A percentile compares a stretch with the other conserved stretches of the same genome.
Conservation (phyloP, 768 basidiomycete species). For the Boletus vinaceobasis region DNA sequence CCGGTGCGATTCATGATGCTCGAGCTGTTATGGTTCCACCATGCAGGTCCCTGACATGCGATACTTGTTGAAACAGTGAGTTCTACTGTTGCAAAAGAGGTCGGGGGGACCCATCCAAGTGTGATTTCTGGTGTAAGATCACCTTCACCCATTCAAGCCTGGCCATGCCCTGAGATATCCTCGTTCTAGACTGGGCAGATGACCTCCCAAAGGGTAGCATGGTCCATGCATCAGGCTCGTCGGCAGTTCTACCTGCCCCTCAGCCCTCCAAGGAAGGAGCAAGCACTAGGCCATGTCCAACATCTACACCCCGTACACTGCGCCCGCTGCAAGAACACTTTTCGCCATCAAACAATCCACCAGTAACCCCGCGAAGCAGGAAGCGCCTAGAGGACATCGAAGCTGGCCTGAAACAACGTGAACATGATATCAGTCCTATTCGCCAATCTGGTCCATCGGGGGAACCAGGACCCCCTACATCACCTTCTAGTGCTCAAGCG, state of each 20-base stretch:
- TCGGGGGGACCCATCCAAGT: slow-evolving; percentile 9
- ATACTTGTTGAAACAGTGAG: slow-evolving; percentile 19
- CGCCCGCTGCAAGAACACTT: not conserved
- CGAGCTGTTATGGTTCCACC: not conserved
- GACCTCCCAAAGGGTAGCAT: slow-evolving; percentile 8
- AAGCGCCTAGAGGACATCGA: slow-evolving; percentile 16
- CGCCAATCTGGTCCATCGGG: slow-evolving; percentile 5
- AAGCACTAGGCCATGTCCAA: not conserved
- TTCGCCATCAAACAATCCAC: not conserved
- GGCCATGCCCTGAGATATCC: not conserved
- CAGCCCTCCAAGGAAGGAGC: not conserved
- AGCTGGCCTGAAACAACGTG: slow-evolving; percentile 16
- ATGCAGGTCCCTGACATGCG: slow-evolving; percentile 4
- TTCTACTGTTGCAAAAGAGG: slow-evolving; percentile 41
- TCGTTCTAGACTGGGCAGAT: slow-evolving; percentile 34
- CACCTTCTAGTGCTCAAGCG: not conserved
- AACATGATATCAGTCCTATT: slow-evolving; percentile 9
- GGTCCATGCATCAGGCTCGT: not conserved
- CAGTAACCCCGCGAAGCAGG: slow-evolving; percentile 5
- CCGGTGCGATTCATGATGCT: slow-evolving; percentile 33
- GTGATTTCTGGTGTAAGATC: slow-evolving; percentile 40
- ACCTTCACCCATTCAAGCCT: not conserved
- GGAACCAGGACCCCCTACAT: not conserved
- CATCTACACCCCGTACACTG: not conserved
- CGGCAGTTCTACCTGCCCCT: not conserved